phyloP scores from a whole-genome alignment of 208 protist genomes.

The Tritrichomonas musculus region DNA sequence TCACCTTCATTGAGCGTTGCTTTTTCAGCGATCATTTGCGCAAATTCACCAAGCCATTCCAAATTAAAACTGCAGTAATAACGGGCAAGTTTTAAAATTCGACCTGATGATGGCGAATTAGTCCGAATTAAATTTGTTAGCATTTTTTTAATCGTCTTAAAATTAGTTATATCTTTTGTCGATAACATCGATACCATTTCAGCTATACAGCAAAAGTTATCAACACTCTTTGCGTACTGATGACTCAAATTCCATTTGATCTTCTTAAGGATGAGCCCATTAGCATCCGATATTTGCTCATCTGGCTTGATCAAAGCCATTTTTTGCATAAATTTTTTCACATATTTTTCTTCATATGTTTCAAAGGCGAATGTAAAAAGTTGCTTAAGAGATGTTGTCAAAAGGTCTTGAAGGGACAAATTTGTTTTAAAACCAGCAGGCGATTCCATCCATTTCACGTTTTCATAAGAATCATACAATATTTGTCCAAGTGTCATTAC shows the following conservation, averaged over 20 bases:
- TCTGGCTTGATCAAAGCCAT: not conserved
- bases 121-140: not conserved
- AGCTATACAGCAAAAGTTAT: not conserved
- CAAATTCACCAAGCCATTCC: not conserved
- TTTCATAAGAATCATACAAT: not conserved
- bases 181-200: not conserved
- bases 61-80: not conserved
- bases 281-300: not conserved
- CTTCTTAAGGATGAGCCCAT: not conserved
- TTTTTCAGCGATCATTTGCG: not conserved
- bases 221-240: not conserved
- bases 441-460: not conserved
- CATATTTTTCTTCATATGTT: not conserved
- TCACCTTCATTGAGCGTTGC: too few relatives aligned
- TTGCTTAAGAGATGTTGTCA: not conserved
- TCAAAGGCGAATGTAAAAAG: not conserved
- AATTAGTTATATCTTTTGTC: not conserved
- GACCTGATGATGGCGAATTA: not conserved
- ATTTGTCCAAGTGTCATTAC: not conserved
- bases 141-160: not conserved
- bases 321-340: not conserved
- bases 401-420: not conserved
- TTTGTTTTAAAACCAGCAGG: not conserved
- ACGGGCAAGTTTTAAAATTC: not conserved
- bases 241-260: not conserved